Evolutionary conservation across 176 grass and related monocot genomes (phyloP), one percentile per base, ranked within the genome.

Genomic region (Aegilops sharonensis): DNA sequence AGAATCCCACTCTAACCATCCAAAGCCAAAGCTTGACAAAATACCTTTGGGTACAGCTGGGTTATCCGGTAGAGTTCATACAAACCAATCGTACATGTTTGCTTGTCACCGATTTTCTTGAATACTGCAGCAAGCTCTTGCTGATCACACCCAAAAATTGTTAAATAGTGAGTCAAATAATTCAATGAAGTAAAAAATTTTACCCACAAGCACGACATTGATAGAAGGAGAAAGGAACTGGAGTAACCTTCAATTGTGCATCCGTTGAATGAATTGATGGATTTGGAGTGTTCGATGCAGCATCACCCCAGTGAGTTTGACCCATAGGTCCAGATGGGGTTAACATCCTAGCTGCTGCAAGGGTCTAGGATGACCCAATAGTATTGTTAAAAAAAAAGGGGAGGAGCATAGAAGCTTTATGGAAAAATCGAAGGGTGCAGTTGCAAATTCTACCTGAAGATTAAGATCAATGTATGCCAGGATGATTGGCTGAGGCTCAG

Each of bases 91-190:
- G 92, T 96, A 66, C 97, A 96, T 64, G 97, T 99, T 73, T 99
- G 94, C 21, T 99, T 99, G 85, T 99, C 97, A 70, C 97, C 97
- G 48, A 99, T 99, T 93, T 99, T 99, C 89, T 99, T 99, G 87
- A 99, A 99, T 27, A 99, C 85, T 27, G 97, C 94, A 89, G 97
- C 97, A 83, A 99, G 94, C 87, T 99, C 94, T 96, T 99, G 97
- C 97, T 99, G 79, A 91, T 85, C 78, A 86, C 78, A 70, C 9
- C 8, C 50, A 52, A 81, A 40, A 47, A 68, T 83, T 29, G 11
- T 4, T 2, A 8, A 74, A 79, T 75, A 3, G 60, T 50, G 15
- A 25, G 66, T 87, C 9, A 85, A 63, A 63, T 54, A 36, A 84
- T 12, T 24, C 8, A 14, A 4, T 29, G 5, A 50, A 63, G 35